Evolutionary conservation across 352 stramenopile species (phyloP), one percentile per base, ranked within the genome.

Genomic region (Globisporangium polare): DNA sequence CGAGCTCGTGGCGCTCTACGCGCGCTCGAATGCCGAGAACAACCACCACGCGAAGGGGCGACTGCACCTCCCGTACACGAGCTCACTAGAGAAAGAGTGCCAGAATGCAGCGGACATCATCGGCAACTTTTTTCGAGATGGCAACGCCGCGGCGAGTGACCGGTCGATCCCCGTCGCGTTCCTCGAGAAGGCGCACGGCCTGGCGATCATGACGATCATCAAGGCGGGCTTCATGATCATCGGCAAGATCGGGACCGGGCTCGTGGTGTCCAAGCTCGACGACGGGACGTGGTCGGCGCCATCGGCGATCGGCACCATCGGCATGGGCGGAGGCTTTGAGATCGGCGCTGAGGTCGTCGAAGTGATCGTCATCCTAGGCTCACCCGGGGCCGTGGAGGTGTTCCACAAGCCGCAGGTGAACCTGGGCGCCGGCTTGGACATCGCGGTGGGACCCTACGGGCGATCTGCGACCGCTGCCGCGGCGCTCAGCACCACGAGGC

Each of bases 281-380:
- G 71, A 90, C 47, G 76, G 87, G 6, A 71, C 69, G n/a, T 98
- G 92, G 92, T 95, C 82, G 26, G 85, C 90, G 2, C 92, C 92
- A 0, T 95, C 79, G 35, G 92, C 92, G 8, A 97, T 98, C 66
- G 89, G 87, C 17, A 89, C 90, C 0, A 69, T 82, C 5, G 90
- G 90, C 10, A 60, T 97, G 20, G 79, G 78, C 45, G 72, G 72
- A 72, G 90, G 90, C 62, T 89, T 87, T 7, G 54, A 97, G 53
- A 72, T 97, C 18, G 92, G 92, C 26, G 90, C 85, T 20, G 88
- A 97, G 66, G 64, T 97, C 26, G 86, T 90, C 2, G 90, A 98
- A 71, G 80, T 97, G 53, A 78, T 97, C 33, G 95, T 98, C 71
- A 80, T 98, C 57, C 69, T 97, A 5, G 94, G 95, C 62, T 95